phyloP scores from a whole-genome alignment of 306 rosid genomes.

The Corylus avellana region DNA sequence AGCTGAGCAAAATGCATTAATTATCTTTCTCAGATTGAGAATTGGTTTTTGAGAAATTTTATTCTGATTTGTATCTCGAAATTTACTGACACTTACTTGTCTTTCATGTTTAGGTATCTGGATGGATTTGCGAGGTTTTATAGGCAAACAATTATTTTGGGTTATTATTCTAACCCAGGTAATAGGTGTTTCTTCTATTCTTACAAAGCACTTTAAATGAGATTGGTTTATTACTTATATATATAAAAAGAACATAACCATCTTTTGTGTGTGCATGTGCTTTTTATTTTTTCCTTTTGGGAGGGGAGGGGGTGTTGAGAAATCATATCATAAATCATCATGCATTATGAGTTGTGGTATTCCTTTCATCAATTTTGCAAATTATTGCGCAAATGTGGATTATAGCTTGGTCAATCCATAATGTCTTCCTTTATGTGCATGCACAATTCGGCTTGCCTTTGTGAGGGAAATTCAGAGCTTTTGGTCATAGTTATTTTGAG shows the following conservation, averaged over 20 bases:
- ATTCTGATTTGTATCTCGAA: background rate
- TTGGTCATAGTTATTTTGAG: background rate
- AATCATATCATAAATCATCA: background rate
- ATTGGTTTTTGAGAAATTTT: background rate
- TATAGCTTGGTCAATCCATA: background rate
- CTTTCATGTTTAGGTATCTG: conserved; percentile 62
- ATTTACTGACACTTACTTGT: conserved; percentile 19
- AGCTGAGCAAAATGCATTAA: background rate
- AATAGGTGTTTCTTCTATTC: conserved; percentile 18
- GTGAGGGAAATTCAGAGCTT: conserved; percentile 17
- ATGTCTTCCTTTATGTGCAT: conserved; percentile 6
- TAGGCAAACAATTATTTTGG: conserved; percentile 80
- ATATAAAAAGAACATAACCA: background rate
- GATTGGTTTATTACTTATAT: too few species aligned
- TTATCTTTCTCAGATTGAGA: too few species aligned
- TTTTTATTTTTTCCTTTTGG: background rate
- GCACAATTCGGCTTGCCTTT: conserved; percentile 8
- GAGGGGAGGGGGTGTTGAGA: background rate
- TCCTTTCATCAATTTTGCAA: background rate
- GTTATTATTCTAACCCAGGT: conserved; percentile 77
- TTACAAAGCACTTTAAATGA: background rate
- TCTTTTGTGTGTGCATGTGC: background rate
- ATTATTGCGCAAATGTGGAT: background rate
- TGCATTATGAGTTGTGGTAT: background rate
- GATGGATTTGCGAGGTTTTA: conserved; percentile 71